Percentiles rank a stretch among this genome's conserved stretches.
These are phyloP conservation scores for Casuarina equisetifolia DNA, from an alignment of 306 rosid genomes.

Conservation along the genomic window DNA sequence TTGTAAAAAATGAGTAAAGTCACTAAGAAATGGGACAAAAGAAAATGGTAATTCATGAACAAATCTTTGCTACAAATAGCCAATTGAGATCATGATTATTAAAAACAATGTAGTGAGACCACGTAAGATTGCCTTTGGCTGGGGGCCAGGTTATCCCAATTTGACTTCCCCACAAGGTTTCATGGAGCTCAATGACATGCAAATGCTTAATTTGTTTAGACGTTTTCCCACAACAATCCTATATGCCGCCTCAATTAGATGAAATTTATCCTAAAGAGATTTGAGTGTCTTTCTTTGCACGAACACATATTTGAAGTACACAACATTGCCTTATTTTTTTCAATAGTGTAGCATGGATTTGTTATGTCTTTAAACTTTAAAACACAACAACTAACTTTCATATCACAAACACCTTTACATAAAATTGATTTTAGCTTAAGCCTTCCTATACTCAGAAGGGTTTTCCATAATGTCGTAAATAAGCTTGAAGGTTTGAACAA, in stretches of 20 bases:
- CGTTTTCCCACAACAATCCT: not conserved
- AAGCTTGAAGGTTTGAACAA: constrained; percentile 4
- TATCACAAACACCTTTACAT: no score
- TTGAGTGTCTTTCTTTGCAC: not conserved
- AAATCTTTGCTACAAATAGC: not conserved
- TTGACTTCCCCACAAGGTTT: not conserved
- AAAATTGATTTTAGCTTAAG: not conserved
- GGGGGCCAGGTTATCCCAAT: not conserved
- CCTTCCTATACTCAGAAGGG: not conserved
- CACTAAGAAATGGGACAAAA: no score
- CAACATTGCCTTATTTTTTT: not conserved
- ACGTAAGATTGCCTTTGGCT: not conserved
- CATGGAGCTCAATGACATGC: not conserved
- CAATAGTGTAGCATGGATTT: not conserved
- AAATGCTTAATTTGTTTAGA: not conserved
- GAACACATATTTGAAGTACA: not conserved
- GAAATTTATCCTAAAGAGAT: constrained; percentile 1
- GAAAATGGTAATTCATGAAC: not conserved
- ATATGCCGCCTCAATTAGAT: not conserved
- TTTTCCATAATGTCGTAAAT: not conserved
- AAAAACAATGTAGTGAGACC: not conserved
- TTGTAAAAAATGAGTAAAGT: no score
- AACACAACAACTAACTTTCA: not conserved
- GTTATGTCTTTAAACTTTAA: not conserved
- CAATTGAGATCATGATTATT: not conserved